Percentiles rank a stretch among this genome's conserved stretches.
These are phyloP conservation scores for Colletotrichum spaethianum DNA, from an alignment of 2,329 filamentous ascomycete species.

Conservation along the genomic window DNA sequence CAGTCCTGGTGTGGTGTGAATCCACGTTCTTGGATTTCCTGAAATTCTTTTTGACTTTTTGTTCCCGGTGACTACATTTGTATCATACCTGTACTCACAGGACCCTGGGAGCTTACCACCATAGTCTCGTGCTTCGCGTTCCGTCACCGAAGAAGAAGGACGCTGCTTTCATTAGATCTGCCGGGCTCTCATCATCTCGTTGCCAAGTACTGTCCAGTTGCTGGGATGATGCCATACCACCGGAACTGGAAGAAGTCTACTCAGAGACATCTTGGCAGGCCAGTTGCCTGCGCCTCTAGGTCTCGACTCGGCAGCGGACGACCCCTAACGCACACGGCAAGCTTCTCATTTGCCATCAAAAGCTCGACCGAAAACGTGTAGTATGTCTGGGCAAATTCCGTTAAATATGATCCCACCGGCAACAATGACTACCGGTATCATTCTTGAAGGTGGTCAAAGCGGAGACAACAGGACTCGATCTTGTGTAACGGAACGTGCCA, in stretches of 20 bases:
- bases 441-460: neutral
- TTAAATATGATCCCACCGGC: neutral
- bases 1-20: no score
- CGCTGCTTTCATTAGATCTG: neutral
- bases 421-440: neutral
- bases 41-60: no score
- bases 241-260: constrained; percentile 21
- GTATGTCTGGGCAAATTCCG: neutral
- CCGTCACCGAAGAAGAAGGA: neutral
- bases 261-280: constrained; percentile 12
- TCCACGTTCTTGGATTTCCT: no score
- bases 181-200: neutral
- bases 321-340: neutral
- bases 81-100: no score
- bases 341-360: neutral
- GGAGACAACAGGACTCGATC: neutral
- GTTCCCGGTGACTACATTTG: neutral
- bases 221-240: constrained; percentile 23
- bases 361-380: constrained; percentile 22
- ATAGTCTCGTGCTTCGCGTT: neutral
- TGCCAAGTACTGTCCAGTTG: constrained; percentile 10
- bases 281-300: neutral
- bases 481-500: neutral
- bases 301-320: neutral
- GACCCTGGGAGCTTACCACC: neutral